Percentiles rank a stretch among this genome's conserved stretches.
These are phyloP conservation scores for Starmera amethionina DNA, from an alignment of 805 yeast species.

Conservation along the genomic window DNA sequence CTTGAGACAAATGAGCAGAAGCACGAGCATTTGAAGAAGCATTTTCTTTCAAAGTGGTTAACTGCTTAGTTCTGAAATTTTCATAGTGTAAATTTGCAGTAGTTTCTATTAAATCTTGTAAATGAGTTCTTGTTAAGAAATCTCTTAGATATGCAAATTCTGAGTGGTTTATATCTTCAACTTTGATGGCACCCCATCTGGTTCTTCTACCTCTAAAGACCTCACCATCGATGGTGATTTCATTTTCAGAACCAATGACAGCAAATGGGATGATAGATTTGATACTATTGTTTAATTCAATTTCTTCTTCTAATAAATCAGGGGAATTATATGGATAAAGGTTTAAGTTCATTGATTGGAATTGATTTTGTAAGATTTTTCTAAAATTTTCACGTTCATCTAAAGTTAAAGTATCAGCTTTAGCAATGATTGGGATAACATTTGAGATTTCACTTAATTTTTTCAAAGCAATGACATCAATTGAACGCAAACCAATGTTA, in stretches of 20 bases:
- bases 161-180: conserved; percentile 91
- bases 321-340: conserved; percentile 78
- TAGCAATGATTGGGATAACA: conserved; percentile 92
- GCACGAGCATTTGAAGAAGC: conserved; percentile 34
- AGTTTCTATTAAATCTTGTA: conserved; percentile 92
- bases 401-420: conserved; percentile 80
- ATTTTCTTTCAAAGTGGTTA: conserved; percentile 87
- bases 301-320: conserved; percentile 61
- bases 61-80: conserved; percentile 85
- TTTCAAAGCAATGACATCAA: conserved; percentile 76
- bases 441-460: conserved; percentile 84
- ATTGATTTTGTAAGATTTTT: conserved; percentile 66
- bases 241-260: conserved; percentile 80
- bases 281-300: conserved; percentile 64
- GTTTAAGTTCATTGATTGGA: conserved; percentile 58
- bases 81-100: conserved; percentile 87
- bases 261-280: conserved; percentile 86
- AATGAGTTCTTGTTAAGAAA: conserved; percentile 88
- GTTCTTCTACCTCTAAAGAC: conserved; percentile 84
- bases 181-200: conserved; percentile 87
- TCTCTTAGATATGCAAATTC: conserved; percentile 92
- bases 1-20: conserved; percentile 24
- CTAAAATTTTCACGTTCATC: conserved; percentile 78
- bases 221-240: conserved; percentile 68
- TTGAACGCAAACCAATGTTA: conserved; percentile 70